Evolutionary conservation across 2,329 filamentous ascomycete species (phyloP), one percentile per base, ranked within the genome.

Genomic region (Fusarium falciforme): DNA sequence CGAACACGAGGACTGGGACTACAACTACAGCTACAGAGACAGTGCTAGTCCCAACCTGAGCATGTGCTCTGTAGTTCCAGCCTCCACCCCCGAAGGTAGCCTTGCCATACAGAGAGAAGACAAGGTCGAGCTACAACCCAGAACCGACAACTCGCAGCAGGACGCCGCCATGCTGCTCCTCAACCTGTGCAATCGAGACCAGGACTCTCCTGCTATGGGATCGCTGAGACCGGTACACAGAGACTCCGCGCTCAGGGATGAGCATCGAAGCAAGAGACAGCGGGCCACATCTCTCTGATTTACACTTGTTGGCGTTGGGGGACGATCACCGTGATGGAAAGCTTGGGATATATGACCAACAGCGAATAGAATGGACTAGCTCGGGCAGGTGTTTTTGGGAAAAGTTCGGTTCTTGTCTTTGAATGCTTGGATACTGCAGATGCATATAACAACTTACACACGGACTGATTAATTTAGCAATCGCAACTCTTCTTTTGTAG

Each of bases 161-260:
- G 66, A 74, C 25, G 76, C 77, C 9, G 77, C 76, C 14, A 64
- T 79, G 36, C 69, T 78, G n/a, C 71, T 79, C 6, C 67, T 79
- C 33, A 75, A 69, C 35, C 68, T 76, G 29, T 70, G 67, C 22
- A 75, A 67, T 54, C 71, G 59, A 5, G 66, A 70, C 6, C 70
- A 70, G 20, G 49, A 38, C 4, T 22, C 40, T 27, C 40, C 66
- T 9, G n/a, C 27, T 5, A 27, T 14, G 8, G 20, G 25, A 25
- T 14, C 54, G 11, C 33, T 29, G 17, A 27, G 36, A n/a, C 14
- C 35, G 14, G 20, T 17, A n/a, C 20, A 33, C 10, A 31, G 64
- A 20, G 47, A 62, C 35, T 20, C 47, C 7, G 31, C 10, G 1
- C 9, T 60, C 7, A 33, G 52, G 6, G 71, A 76, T n/a, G 55